Conservation (phyloP, 371 early-diverging fungal species). For the Smittium mucronatum region DNA sequence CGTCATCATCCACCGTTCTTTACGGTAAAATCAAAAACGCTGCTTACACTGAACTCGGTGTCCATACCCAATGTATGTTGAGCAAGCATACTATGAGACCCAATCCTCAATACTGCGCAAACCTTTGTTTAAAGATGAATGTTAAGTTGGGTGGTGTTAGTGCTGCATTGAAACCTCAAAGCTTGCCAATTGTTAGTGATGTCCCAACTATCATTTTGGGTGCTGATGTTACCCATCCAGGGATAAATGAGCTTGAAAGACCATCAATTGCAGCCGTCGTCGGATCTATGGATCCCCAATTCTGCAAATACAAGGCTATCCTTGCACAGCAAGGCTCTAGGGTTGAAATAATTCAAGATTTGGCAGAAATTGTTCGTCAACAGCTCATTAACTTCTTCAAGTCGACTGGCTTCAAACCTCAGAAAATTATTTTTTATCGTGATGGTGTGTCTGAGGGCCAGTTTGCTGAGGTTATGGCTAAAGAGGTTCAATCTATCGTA, state of each 20-base stretch:
- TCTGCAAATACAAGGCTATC: slow-evolving; percentile 70
- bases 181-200: slow-evolving; percentile 47
- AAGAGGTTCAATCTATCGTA: slow-evolving; percentile 67
- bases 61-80: slow-evolving; percentile 87
- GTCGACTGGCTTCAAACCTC: slow-evolving; percentile 59
- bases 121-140: slow-evolving; percentile 79
- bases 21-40: slow-evolving; percentile 93
- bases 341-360: slow-evolving; percentile 76
- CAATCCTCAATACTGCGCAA: slow-evolving; percentile 60
- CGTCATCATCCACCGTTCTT: slow-evolving; percentile 66
- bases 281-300: slow-evolving; percentile 75
- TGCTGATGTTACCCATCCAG: slow-evolving; percentile 88
- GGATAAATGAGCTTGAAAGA: slow-evolving; percentile 53
- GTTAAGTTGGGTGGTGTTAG: slow-evolving; percentile 77
- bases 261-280: slow-evolving; percentile 87
- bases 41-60: slow-evolving; percentile 78
- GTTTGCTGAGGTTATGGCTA: slow-evolving; percentile 59
- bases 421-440: slow-evolving; percentile 84
- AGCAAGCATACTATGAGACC: slow-evolving; percentile 49
- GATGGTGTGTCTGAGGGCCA: slow-evolving; percentile 89
- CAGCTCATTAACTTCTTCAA: slow-evolving; percentile 71
- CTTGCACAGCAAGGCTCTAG: slow-evolving; percentile 72
- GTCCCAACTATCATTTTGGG: slow-evolving; percentile 86
- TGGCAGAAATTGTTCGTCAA: slow-evolving; percentile 57
- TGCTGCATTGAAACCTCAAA: slow-evolving; percentile 32